Conservation (phyloP, 176 grass and related monocot genomes). For the Lolium multiflorum region DNA sequence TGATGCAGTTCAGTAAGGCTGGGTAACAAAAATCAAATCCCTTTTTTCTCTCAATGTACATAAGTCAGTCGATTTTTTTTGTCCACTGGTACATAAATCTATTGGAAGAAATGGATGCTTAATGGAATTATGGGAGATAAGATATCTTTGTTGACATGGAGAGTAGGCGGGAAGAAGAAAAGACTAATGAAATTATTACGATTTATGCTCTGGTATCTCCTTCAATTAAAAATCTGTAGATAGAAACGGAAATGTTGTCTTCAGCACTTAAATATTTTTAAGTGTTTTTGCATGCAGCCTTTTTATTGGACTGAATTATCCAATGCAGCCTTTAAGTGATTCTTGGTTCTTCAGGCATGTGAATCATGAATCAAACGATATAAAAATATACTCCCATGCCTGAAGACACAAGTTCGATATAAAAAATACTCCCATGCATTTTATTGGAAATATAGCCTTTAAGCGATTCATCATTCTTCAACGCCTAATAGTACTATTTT, state of each 20-base stretch:
- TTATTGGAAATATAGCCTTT: too few species aligned
- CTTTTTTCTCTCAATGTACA: slow-evolving; percentile 26
- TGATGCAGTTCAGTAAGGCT: background rate
- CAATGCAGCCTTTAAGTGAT: too few species aligned
- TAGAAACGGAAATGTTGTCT: background rate
- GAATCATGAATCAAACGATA: too few species aligned
- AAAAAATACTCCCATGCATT: too few species aligned
- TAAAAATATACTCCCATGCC: too few species aligned
- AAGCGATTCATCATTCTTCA: too few species aligned
- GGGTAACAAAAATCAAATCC: background rate
- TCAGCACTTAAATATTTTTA: background rate
- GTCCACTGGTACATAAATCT: background rate
- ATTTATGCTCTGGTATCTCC: background rate
- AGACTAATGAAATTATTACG: background rate
- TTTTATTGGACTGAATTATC: too few species aligned
- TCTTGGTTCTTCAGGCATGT: too few species aligned
- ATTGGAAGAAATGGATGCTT: background rate
- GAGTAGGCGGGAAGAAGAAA: background rate
- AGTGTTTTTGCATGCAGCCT: background rate
- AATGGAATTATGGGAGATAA: background rate
- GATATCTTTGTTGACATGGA: slow-evolving; percentile 5
- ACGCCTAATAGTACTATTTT: background rate
- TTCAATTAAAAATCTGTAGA: background rate
- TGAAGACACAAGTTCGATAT: too few species aligned
- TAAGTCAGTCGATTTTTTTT: slow-evolving; percentile 2